These are phyloP conservation scores for Aphanomyces stellatus DNA, from an alignment of 352 stramenopile genomes.

Conservation along the genomic window DNA sequence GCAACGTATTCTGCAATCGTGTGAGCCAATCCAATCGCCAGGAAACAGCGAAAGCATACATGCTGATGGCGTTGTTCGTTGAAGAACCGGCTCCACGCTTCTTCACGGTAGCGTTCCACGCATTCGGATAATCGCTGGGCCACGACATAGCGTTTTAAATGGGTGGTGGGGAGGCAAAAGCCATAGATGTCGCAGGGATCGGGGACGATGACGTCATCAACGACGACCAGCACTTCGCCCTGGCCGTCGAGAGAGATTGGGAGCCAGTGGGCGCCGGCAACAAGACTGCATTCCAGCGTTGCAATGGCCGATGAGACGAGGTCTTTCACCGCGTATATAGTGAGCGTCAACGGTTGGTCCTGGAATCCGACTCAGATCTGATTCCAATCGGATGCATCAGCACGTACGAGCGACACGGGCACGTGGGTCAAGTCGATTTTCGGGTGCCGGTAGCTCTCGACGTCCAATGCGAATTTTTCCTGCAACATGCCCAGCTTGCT, in stretches of 20 bases:
- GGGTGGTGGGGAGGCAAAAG: neutral
- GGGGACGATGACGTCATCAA: neutral
- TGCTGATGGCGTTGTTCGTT: too few relatives aligned
- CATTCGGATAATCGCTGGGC: neutral
- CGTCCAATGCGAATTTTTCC: neutral
- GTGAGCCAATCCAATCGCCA: too few relatives aligned
- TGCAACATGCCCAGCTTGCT: constrained; percentile 5
- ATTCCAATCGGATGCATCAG: too few relatives aligned
- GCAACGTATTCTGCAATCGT: too few relatives aligned
- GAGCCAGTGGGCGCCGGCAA: neutral
- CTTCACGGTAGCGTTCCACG: neutral
- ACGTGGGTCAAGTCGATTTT: neutral
- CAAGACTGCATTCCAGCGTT: too few relatives aligned
- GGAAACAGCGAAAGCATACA: too few relatives aligned
- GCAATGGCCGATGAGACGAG: too few relatives aligned
- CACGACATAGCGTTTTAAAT: neutral
- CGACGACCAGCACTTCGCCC: neutral
- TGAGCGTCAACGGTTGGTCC: too few relatives aligned
- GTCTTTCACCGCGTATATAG: neutral
- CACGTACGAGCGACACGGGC: neutral
- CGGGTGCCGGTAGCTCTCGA: constrained; percentile 5
- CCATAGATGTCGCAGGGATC: neutral
- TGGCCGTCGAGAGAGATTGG: neutral
- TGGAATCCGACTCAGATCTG: too few relatives aligned
- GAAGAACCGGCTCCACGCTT: neutral